These are phyloP conservation scores for Phytophthora tubulina DNA, from an alignment of 352 stramenopile species.

Conservation along the genomic window DNA sequence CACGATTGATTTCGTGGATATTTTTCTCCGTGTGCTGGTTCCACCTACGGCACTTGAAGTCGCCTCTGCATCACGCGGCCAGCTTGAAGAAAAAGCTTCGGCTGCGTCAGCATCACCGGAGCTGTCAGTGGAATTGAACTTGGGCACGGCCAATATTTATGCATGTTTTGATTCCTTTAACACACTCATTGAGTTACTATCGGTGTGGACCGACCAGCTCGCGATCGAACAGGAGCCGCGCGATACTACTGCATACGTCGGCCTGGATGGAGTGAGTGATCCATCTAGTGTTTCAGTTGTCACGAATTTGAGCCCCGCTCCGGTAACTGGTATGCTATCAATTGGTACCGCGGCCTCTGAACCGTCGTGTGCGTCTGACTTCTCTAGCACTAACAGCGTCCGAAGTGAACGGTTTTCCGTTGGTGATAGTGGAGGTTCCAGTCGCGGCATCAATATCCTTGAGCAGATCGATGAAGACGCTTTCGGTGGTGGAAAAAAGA, in stretches of 20 bases:
- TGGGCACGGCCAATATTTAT: constrained; percentile 90
- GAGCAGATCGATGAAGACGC: constrained; percentile 85
- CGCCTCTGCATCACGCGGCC: constrained; percentile 17
- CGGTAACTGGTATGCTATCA: constrained; percentile 32
- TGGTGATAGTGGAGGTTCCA: constrained; percentile 19
- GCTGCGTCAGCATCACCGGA: constrained; percentile 63
- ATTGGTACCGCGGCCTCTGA: constrained; percentile 35
- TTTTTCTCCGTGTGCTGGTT: constrained; percentile 82
- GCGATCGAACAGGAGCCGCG: constrained; percentile 67
- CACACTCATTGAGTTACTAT: constrained; percentile 80
- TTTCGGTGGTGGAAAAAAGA: constrained; percentile 69
- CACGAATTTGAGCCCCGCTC: constrained; percentile 69
- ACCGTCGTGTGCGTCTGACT: constrained; percentile 21
- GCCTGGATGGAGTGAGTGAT: constrained; percentile 69
- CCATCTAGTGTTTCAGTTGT: constrained; percentile 75
- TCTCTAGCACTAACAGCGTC: constrained; percentile 38
- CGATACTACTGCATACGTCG: constrained; percentile 84
- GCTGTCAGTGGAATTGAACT: constrained; percentile 81
- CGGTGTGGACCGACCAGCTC: constrained; percentile 77
- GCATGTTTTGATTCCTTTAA: constrained; percentile 92
- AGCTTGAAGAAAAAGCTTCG: constrained; percentile 47
- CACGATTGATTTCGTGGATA: constrained; percentile 86
- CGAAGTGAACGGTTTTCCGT: constrained; percentile 39
- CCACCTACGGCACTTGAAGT: constrained; percentile 41
- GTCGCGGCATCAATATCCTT: constrained; percentile 59